Evolutionary conservation across 352 stramenopile genomes (phyloP).

Genomic region (Globisporangium echinulatum): DNA sequence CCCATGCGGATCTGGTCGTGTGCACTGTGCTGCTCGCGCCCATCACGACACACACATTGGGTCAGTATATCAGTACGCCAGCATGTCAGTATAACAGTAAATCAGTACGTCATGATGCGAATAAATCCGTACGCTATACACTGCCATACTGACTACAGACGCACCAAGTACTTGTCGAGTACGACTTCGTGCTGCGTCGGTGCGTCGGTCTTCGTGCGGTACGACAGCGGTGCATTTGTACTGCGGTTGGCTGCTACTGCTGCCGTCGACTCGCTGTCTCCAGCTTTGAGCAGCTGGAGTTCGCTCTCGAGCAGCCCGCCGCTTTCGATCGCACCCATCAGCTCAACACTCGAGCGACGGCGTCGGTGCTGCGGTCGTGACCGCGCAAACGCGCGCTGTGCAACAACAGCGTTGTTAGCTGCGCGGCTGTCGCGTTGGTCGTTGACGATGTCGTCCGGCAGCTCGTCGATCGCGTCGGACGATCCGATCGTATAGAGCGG

Average conservation of each 20-base stretch:
- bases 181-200: constrained; percentile 52
- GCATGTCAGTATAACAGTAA: not conserved
- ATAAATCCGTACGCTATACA: too few relatives aligned
- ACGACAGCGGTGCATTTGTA: constrained; percentile 15
- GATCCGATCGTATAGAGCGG: constrained; percentile 25
- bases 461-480: constrained; percentile 17
- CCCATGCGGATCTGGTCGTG: constrained; percentile 53
- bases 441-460: not conserved
- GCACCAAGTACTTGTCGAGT: constrained; percentile 75
- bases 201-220: constrained; percentile 27
- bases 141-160: not conserved
- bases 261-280: not conserved
- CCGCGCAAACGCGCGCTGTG: constrained; percentile 7
- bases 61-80: not conserved
- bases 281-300: constrained; percentile 20
- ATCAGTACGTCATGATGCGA: not conserved
- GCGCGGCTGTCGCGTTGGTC: too few relatives aligned
- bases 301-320: constrained; percentile 33
- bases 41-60: too few relatives aligned
- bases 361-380: constrained; percentile 17
- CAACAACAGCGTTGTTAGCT: not conserved
- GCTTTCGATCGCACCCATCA: constrained; percentile 58
- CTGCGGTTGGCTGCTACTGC: not conserved
- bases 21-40: constrained; percentile 38
- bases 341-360: constrained; percentile 56